Evolutionary conservation across 164 flowering plant species (phyloP).

Genomic region (Euptelea pleiosperma): DNA sequence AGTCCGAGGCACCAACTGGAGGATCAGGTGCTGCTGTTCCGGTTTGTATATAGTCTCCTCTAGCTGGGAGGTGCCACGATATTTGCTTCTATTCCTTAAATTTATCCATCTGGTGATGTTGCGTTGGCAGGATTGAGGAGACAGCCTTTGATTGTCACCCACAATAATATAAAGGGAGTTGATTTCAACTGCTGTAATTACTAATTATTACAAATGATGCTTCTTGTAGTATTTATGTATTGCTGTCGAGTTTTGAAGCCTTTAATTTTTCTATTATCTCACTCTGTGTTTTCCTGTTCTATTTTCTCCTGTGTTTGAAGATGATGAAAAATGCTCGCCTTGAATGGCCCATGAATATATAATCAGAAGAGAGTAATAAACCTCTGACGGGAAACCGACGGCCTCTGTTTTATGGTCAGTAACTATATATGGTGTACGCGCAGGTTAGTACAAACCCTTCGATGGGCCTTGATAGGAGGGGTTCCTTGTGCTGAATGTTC

Average conservation of each 20-base stretch:
- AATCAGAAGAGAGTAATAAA: too few relatives aligned
- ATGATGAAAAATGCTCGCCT: background rate
- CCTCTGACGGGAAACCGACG: too few relatives aligned
- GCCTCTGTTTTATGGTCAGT: too few relatives aligned
- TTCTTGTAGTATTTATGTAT: constrained; percentile 8
- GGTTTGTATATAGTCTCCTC: constrained; percentile 19
- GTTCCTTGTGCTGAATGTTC: too few relatives aligned
- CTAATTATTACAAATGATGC: background rate
- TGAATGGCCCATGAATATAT: too few relatives aligned
- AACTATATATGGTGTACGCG: too few relatives aligned
- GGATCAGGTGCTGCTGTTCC: constrained; percentile 4
- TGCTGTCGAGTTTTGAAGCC: constrained; percentile 4
- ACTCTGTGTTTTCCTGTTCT: background rate
- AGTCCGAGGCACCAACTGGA: background rate
- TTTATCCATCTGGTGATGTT: background rate
- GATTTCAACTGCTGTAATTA: constrained; percentile 10
- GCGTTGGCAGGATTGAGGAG: constrained; percentile 5
- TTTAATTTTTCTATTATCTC: background rate
- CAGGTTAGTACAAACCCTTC: too few relatives aligned
- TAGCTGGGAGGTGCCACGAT: constrained; percentile 6
- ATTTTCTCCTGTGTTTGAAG: background rate
- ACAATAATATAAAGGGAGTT: constrained; percentile 10
- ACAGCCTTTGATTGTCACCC: constrained; percentile 2
- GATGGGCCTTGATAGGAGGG: too few relatives aligned
- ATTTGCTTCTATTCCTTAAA: background rate